Conservation (phyloP, 2,329 filamentous ascomycete species). For the Fulvia fulva region DNA sequence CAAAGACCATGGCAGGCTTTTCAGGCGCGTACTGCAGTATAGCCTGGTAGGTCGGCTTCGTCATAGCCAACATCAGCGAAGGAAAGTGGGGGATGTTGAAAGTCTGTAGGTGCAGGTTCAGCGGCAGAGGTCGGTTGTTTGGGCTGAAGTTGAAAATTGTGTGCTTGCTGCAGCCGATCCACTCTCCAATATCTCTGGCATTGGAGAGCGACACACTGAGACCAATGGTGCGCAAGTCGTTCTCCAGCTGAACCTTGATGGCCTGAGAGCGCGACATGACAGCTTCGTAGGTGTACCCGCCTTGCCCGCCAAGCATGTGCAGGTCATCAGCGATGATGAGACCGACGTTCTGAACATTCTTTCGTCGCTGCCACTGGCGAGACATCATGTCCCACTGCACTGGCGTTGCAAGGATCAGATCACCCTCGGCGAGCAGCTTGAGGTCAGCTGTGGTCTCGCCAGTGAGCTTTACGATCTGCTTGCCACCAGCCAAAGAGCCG, state of each 20-base stretch:
- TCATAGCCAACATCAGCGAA: conserved; percentile 97
- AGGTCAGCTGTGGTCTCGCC: conserved; percentile 90
- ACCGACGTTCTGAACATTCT: conserved; percentile 86
- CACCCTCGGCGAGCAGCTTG: conserved; percentile 79
- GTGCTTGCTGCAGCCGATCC: conserved; percentile 96
- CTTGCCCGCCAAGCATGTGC: conserved; percentile 82
- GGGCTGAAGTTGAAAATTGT: conserved; percentile 99
- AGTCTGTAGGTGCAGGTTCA: conserved; percentile 92
- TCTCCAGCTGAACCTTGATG: conserved; percentile 82
- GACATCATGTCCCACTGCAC: conserved; percentile 95
- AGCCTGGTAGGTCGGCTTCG: conserved; percentile 84
- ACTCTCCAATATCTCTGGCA: conserved; percentile 89
- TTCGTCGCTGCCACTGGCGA: conserved; percentile 91
- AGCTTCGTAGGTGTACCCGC: conserved; percentile 89
- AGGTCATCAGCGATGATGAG: conserved; percentile 94
- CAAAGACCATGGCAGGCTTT: conserved; percentile 87
- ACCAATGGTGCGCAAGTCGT: conserved; percentile 79
- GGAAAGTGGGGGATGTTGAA: conserved; percentile 96
- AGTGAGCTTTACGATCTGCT: conserved; percentile 86
- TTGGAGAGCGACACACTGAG: conserved; percentile 90
- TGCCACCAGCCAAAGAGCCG: conserved; percentile 69
- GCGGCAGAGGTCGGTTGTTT: conserved; percentile 77
- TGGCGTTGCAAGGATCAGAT: conserved; percentile 88
- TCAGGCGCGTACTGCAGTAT: conserved; percentile 83
- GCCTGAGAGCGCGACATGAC: conserved; percentile 98